Percentiles rank a stretch among this genome's conserved stretches.
Conservation (phyloP, 306 rosid genomes). For the Medicago arabica region DNA sequence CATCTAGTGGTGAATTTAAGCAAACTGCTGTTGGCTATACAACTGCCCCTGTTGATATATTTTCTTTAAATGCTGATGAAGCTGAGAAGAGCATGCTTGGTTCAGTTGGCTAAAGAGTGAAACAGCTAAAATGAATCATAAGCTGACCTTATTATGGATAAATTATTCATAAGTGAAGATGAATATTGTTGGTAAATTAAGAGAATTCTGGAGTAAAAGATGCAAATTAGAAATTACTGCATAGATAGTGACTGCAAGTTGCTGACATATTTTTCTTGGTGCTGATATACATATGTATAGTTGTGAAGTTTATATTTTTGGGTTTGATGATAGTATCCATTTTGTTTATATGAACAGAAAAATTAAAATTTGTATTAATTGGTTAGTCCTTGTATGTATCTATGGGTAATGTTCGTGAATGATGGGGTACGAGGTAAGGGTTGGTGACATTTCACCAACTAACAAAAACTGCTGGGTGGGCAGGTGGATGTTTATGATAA, state of each 20-base stretch:
- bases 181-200: conserved; percentile 39
- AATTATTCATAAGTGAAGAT: conserved; percentile 31
- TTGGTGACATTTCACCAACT: conserved; percentile 24
- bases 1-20: conserved; percentile 52
- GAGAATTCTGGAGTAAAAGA: conserved; percentile 15
- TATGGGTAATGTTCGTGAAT: background rate
- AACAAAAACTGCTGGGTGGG: conserved; percentile 23
- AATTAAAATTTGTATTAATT: conserved; percentile 50
- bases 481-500: conserved; percentile 28
- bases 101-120: conserved; percentile 45
- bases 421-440: conserved; percentile 29
- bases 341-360: conserved; percentile 49
- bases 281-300: conserved; percentile 59
- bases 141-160: conserved; percentile 35
- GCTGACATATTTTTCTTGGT: conserved; percentile 51
- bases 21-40: conserved; percentile 59
- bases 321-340: conserved; percentile 45
- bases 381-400: conserved; percentile 26
- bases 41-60: conserved; percentile 85
- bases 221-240: conserved; percentile 40
- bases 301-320: conserved; percentile 38
- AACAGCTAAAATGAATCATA: conserved; percentile 32
- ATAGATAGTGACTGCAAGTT: conserved; percentile 44
- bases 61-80: conserved; percentile 61
- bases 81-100: conserved; percentile 51